Conservation (phyloP, 108 stramenopile genomes). For the Chaetoceros tenuissimus region DNA sequence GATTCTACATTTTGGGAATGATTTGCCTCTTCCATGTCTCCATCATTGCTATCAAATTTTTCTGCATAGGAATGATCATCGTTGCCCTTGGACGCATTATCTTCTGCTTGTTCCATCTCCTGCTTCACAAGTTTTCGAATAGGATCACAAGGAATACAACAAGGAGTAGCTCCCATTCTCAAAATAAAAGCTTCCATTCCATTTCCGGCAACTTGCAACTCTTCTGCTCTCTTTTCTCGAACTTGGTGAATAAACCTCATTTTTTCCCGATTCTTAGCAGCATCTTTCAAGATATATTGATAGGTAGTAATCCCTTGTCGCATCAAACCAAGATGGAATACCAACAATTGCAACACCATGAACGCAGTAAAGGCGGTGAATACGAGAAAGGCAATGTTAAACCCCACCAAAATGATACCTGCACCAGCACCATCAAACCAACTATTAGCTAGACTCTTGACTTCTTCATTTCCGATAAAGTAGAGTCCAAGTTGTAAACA, state of each 20-base stretch:
- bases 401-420: slow-evolving; percentile 21
- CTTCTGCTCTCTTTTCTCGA: slow-evolving; percentile 15
- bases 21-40: too few relatives aligned
- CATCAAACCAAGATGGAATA: slow-evolving; percentile 68
- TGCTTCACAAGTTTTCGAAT: background rate
- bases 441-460: slow-evolving; percentile 22
- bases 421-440: slow-evolving; percentile 37
- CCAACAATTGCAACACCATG: slow-evolving; percentile 56
- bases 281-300: slow-evolving; percentile 69
- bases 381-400: slow-evolving; percentile 31
- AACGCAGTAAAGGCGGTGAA: slow-evolving; percentile 35
- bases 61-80: slow-evolving; percentile 3
- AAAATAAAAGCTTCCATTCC: background rate
- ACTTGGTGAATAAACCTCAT: slow-evolving; percentile 29
- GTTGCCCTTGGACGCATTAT: slow-evolving; percentile 26
- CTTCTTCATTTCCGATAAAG: slow-evolving; percentile 18
- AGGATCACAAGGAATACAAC: slow-evolving; percentile 2
- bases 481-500: slow-evolving; percentile 16
- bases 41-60: too few relatives aligned
- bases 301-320: slow-evolving; percentile 77
- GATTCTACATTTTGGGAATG: too few relatives aligned
- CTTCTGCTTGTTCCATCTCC: slow-evolving; percentile 10
- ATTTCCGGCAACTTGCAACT: slow-evolving; percentile 3
- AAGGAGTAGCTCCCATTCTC: background rate
- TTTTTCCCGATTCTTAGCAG: slow-evolving; percentile 37